Evolutionary conservation across 2,329 filamentous ascomycete species (phyloP).

Genomic region (Penicillium sp.): DNA sequence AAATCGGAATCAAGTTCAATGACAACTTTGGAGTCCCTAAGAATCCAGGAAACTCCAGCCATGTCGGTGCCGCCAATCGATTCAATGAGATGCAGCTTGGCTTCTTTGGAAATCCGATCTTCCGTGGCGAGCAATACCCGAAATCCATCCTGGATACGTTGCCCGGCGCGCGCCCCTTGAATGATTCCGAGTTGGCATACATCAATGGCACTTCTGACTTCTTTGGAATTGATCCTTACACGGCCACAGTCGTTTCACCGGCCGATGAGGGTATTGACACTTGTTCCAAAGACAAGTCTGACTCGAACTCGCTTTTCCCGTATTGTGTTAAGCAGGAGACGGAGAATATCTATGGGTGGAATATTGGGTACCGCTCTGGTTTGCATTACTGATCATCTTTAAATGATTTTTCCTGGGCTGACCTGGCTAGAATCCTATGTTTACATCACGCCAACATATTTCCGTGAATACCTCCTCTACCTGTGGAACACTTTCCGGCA

Average conservation of each 20-base stretch:
- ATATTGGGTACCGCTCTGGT: constrained; percentile 59
- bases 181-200: constrained; percentile 52
- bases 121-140: constrained; percentile 51
- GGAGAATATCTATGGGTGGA: constrained; percentile 58
- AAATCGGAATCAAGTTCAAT: constrained; percentile 49
- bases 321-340: constrained; percentile 58
- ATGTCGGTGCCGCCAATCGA: constrained; percentile 34
- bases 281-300: constrained; percentile 51
- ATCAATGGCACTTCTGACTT: constrained; percentile 60
- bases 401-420: not conserved
- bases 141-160: constrained; percentile 49
- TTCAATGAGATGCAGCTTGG: constrained; percentile 43
- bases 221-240: constrained; percentile 63
- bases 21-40: constrained; percentile 58
- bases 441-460: constrained; percentile 58
- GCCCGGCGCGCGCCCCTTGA: constrained; percentile 51
- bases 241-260: constrained; percentile 57
- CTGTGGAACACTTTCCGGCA: constrained; percentile 62
- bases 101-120: constrained; percentile 51
- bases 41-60: constrained; percentile 34
- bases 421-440: constrained; percentile 51
- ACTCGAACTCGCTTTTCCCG: constrained; percentile 51
- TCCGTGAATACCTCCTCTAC: constrained; percentile 59
- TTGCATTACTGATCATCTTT: not conserved
- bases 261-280: constrained; percentile 51